Conservation (phyloP, 2,329 filamentous ascomycete species). For the Penicillium occitanis region DNA sequence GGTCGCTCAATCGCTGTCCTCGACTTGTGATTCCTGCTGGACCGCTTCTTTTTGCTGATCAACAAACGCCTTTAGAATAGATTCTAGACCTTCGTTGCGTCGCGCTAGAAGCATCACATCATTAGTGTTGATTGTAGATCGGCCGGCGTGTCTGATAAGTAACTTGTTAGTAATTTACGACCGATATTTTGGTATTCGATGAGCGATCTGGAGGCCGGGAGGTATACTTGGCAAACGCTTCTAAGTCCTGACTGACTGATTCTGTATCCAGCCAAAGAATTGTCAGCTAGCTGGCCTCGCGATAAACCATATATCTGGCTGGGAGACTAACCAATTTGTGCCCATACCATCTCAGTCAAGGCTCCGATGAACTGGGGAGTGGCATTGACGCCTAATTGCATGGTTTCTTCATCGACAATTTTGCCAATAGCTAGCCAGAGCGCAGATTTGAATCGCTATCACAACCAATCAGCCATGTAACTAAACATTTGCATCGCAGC, state of each 20-base stretch:
- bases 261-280: constrained; percentile 37
- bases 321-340: constrained; percentile 68
- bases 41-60: constrained; percentile 28
- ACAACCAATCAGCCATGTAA: neutral
- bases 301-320: neutral
- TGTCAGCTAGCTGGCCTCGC: constrained; percentile 18
- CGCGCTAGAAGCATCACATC: constrained; percentile 86
- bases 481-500: neutral
- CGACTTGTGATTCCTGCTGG: constrained; percentile 7
- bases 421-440: constrained; percentile 82
- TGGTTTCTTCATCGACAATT: constrained; percentile 82
- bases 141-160: constrained; percentile 71
- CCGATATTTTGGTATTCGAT: neutral
- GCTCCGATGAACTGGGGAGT: constrained; percentile 88
- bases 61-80: constrained; percentile 58
- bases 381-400: constrained; percentile 73
- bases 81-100: constrained; percentile 80
- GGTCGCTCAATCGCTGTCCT: constrained; percentile 17
- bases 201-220: neutral
- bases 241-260: constrained; percentile 60
- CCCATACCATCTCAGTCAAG: constrained; percentile 82
- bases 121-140: constrained; percentile 75
- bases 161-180: constrained; percentile 21
- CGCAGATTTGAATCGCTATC: constrained; percentile 75
- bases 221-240: constrained; percentile 59